Percentiles rank a stretch among this genome's conserved stretches.
phyloP scores from a whole-genome alignment of 495 filamentous ascomycete species.

The Penicillium taxi region DNA sequence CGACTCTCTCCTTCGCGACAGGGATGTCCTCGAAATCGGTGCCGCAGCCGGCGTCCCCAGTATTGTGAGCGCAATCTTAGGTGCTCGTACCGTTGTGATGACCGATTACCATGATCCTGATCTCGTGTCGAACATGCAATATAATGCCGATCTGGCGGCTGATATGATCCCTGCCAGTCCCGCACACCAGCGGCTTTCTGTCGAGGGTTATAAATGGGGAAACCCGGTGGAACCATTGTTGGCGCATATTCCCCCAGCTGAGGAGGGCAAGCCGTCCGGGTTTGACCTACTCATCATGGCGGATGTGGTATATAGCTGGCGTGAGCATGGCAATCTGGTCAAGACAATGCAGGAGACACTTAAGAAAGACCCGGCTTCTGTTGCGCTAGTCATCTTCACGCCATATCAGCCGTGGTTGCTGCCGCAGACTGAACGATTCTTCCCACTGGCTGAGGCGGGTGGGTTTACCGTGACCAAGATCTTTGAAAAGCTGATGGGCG shows the following conservation, averaged over 20 bases:
- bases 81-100: constrained; percentile 63
- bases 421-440: constrained; percentile 77
- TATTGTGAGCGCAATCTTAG: constrained; percentile 64
- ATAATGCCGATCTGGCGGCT: constrained; percentile 54
- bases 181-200: constrained; percentile 27
- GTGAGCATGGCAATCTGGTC: constrained; percentile 70
- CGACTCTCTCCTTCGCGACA: constrained; percentile 44
- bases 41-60: constrained; percentile 81
- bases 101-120: constrained; percentile 87
- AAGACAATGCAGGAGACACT: constrained; percentile 59
- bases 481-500: constrained; percentile 70
- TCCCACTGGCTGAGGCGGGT: constrained; percentile 57
- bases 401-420: constrained; percentile 87
- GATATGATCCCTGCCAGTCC: constrained; percentile 17
- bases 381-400: constrained; percentile 84
- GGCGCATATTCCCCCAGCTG: constrained; percentile 33
- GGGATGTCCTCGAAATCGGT: constrained; percentile 77
- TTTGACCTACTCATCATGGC: constrained; percentile 82
- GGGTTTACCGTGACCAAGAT: constrained; percentile 72
- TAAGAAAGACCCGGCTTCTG: constrained; percentile 43
- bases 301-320: constrained; percentile 83
- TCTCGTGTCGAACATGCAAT: constrained; percentile 63
- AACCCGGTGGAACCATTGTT: constrained; percentile 45
- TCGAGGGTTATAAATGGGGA: constrained; percentile 78
- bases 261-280: constrained; percentile 14